phyloP scores from a whole-genome alignment of 2,329 filamentous ascomycete genomes.

The Trichoderma harzianum region DNA sequence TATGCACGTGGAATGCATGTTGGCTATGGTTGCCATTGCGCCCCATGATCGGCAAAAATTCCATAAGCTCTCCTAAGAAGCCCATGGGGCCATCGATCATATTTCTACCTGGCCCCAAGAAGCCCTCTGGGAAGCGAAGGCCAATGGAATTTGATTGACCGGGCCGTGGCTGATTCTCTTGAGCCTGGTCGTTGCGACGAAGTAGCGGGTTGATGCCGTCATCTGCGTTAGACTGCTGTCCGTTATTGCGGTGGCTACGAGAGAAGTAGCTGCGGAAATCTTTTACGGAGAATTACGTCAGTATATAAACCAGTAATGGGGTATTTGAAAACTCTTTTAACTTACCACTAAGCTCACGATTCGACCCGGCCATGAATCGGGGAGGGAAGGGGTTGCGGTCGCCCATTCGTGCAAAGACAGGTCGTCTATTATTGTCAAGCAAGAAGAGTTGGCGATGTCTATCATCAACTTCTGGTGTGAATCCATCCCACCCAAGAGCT shows the following conservation, averaged over 20 bases:
- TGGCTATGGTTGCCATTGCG: slow-evolving; percentile 39
- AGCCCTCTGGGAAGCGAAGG: slow-evolving; percentile 44
- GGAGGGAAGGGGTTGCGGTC: slow-evolving; percentile 60
- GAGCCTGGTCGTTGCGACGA: slow-evolving; percentile 53
- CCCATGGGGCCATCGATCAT: slow-evolving; percentile 50
- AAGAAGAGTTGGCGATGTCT: slow-evolving; percentile 45
- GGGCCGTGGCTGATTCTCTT: slow-evolving; percentile 48
- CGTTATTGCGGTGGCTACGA: slow-evolving; percentile 52
- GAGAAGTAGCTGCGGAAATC: slow-evolving; percentile 51
- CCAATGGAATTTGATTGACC: slow-evolving; percentile 53
- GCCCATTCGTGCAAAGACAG: slow-evolving; percentile 34
- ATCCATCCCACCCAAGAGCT: slow-evolving; percentile 56
- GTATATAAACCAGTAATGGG: background rate
- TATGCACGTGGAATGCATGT: slow-evolving; percentile 58
- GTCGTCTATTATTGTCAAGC: slow-evolving; percentile 50
- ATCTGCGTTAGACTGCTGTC: slow-evolving; percentile 58
- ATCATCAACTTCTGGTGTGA: slow-evolving; percentile 50
- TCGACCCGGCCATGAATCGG: slow-evolving; percentile 50
- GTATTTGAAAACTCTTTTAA: slow-evolving; percentile 14
- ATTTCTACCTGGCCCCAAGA: slow-evolving; percentile 41
- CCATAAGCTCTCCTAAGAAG: slow-evolving; percentile 55
- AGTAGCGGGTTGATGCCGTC: slow-evolving; percentile 87
- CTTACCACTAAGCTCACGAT: slow-evolving; percentile 53
- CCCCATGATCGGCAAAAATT: slow-evolving; percentile 48
- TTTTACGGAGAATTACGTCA: slow-evolving; percentile 24